Evolutionary conservation across 345 rosid species (phyloP).

Genomic region (Ceriops tagal): DNA sequence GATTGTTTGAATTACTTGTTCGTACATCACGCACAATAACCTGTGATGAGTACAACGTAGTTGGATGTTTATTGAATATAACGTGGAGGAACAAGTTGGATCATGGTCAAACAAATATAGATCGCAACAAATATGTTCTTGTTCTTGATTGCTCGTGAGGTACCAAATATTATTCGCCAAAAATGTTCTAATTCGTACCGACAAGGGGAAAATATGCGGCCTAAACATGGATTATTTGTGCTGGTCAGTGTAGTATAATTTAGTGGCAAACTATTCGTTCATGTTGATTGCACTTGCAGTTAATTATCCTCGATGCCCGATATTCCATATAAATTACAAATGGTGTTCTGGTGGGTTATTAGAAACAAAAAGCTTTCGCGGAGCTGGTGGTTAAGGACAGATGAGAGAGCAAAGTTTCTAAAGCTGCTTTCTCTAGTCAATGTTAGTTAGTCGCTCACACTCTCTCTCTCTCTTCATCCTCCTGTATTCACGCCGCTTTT

Average conservation of each 20-base stretch:
- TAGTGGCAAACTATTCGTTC: too few relatives aligned
- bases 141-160: background rate
- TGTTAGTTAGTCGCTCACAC: conserved; percentile 19
- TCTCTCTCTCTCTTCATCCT: conserved; percentile 1
- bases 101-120: background rate
- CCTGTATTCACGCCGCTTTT: conserved; percentile 63
- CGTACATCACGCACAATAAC: too few relatives aligned
- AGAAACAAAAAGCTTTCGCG: background rate
- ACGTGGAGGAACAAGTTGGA: background rate
- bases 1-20: background rate
- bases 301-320: background rate
- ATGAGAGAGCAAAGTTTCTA: conserved; percentile 38
- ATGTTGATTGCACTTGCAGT: background rate
- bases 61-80: too few relatives aligned
- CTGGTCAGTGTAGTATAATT: too few relatives aligned
- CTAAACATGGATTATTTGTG: too few relatives aligned
- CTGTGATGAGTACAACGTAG: too few relatives aligned
- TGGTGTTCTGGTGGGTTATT: background rate
- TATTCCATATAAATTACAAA: background rate
- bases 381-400: conserved; percentile 39
- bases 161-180: too few relatives aligned
- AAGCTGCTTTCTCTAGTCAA: conserved; percentile 35
- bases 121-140: background rate
- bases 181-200: too few relatives aligned
- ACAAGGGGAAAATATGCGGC: too few relatives aligned